phyloP scores from a whole-genome alignment of 345 rosid genomes.

The Crucihimalaya himalaica region DNA sequence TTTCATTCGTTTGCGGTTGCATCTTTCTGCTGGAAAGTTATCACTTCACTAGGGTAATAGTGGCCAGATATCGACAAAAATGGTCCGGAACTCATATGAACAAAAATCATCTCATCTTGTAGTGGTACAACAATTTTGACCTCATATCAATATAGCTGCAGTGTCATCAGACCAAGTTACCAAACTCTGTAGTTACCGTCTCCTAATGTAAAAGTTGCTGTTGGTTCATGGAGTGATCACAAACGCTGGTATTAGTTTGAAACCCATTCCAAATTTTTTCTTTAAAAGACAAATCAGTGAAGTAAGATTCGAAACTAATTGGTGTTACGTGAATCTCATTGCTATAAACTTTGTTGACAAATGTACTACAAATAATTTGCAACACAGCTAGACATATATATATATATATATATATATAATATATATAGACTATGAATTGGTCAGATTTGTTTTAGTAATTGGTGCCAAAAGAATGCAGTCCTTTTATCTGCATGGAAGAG shows the following conservation, averaged over 20 bases:
- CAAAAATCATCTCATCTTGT: neutral
- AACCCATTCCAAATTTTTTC: neutral
- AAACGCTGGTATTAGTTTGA: neutral
- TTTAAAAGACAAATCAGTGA: neutral
- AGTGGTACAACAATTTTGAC: too few relatives aligned
- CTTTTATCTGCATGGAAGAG: neutral
- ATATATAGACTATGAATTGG: neutral
- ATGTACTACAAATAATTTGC: constrained; percentile 17
- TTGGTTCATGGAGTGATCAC: neutral
- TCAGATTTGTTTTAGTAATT: neutral
- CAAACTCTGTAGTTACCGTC: too few relatives aligned
- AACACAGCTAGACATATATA: neutral
- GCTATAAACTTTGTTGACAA: constrained; percentile 1
- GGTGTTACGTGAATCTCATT: neutral
- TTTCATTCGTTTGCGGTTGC: neutral
- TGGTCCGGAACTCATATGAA: neutral
- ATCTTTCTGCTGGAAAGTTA: neutral
- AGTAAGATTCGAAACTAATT: neutral
- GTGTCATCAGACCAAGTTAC: too few relatives aligned
- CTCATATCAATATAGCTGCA: neutral
- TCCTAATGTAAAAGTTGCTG: too few relatives aligned
- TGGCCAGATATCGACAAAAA: too few relatives aligned
- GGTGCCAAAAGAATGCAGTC: neutral
- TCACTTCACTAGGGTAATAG: neutral
- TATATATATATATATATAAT: too few relatives aligned